Conservation (phyloP, 805 yeast genomes). For the Candida manassasensis region DNA sequence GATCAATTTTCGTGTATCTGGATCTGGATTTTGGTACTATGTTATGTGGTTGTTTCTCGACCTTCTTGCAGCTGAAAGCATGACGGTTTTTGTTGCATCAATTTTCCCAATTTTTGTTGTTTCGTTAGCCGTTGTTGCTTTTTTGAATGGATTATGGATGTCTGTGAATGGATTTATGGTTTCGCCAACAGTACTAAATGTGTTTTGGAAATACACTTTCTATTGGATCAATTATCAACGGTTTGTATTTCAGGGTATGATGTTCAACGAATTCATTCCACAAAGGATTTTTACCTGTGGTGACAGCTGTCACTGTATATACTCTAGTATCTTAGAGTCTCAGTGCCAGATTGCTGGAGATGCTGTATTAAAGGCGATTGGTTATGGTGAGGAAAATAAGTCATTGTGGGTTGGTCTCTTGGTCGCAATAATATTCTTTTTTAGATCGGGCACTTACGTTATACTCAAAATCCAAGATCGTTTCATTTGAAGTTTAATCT, state of each 20-base stretch:
- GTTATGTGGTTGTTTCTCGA: conserved; percentile 36
- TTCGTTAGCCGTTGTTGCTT: conserved; percentile 36
- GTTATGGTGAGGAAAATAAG: conserved; percentile 22
- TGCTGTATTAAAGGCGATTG: conserved; percentile 28
- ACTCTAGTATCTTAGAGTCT: conserved; percentile 18
- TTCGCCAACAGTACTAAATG: conserved; percentile 26
- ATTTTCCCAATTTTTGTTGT: conserved; percentile 33
- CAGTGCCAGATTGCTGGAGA: conserved; percentile 29
- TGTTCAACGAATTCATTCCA: conserved; percentile 32
- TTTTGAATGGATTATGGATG: conserved; percentile 43
- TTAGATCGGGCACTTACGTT: conserved; percentile 23
- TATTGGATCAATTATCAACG: conserved; percentile 39
- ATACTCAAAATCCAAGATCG: conserved; percentile 11
- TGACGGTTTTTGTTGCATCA: conserved; percentile 32
- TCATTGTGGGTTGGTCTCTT: conserved; percentile 34
- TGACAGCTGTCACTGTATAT: conserved; percentile 33
- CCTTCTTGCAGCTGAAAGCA: conserved; percentile 36
- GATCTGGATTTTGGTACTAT: conserved; percentile 28
- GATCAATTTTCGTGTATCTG: conserved; percentile 25
- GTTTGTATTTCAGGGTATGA: conserved; percentile 42
- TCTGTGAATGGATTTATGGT: conserved; percentile 39
- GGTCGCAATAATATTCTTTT: conserved; percentile 24
- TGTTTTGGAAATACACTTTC: conserved; percentile 38
- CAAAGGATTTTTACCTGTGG: conserved; percentile 27
- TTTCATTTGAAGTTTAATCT: background rate